Evolutionary conservation across 2,329 filamentous ascomycete genomes (phyloP), one percentile per base, ranked within the genome.

Genomic region (Ophiosphaerella herpotricha): DNA sequence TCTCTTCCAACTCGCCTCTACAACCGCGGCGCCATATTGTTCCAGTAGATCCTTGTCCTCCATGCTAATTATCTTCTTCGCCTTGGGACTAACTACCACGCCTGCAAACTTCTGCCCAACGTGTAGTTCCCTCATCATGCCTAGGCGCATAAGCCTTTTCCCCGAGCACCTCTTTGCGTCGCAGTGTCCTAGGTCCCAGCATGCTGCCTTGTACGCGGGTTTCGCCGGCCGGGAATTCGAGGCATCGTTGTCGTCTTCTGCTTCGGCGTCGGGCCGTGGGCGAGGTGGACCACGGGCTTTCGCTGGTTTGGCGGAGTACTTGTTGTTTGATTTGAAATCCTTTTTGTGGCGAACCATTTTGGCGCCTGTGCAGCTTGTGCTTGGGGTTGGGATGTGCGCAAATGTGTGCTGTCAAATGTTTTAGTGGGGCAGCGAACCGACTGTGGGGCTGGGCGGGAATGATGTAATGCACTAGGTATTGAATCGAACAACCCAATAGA

Each of bases 151-250:
- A 31, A 99, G 82, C 57, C 90, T 87, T 78, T 99, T 99, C 29
- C 94, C 94, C 0, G 92, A 97, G 76, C 94, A 99, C 63, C 93
- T 82, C 75, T 97, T 97, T 7, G 93, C 91, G 69, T 99, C 94
- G 79, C 94, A 99, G 78, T 99, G 94, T 55, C 92, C 93, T 31
- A 99, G 82, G 69, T 99, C 94, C 94, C 94, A 99, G 74, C 93
- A 97, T 51, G 93, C 94, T 41, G 94, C 93, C 76, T 95, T 96
- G 82, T 92, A 97, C 76, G 85, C 57, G 64, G 82, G 76, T 23
- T 74, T 75, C 64, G 56, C 73, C 59, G 61, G 62, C 61, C 54
- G 49, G 50, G 71, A 61, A 45, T 67, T 66, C 33, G 60, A 50
- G 39, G 60, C 54, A 34, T 58, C 63, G 23, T 57, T 42, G 16